Base-by-base conservation (phyloP, 192 early-diverging fungal genomes). In the Pilaira anomala region DNA sequence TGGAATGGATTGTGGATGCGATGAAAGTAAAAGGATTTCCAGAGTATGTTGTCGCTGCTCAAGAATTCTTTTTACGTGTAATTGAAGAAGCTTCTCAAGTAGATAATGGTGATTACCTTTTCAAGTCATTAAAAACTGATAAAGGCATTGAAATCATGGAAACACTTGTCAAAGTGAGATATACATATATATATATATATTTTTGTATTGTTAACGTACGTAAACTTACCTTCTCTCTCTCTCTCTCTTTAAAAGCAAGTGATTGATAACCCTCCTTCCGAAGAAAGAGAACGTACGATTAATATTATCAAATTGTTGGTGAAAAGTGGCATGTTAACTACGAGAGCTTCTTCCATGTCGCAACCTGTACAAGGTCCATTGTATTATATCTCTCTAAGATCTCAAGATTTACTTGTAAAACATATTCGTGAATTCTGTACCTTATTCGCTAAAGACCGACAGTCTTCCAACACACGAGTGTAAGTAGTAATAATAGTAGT, bases 71-170 rank as follows among this genome's bases (percentile, higher is more conserved):
- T 11, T 25, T 73, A 14, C 65, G 71, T 30, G 40, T 63, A 18
- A 57, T 73, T 33, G 71, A 67, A 55, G 71, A 73, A 30, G 46
- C 51, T 0, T 62, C 57, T 13, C 50, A 63, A 7, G 48, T 66
- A 18, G 66, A 73, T 42, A 62, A 73, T 63, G 54, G 65, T 13
- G 60, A 67, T 67, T 11, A 49, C 6, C 22, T 73, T 1, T 42
- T 73, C 16, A 33, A 29, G 28, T 29, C 60, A 11, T 25, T 72
- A 8, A 44, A 62, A 30, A 36, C 60, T 3, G 59, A 65, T 0
- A 41, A 61, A 44, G 70, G 63, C 28, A 18, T 21, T 19, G 48
- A 48, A 1, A 53, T 73, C 12, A 48, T 73, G 19, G 44, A 44
- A 16, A 22, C 54, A 40, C 21, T 73, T 13, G 59, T 63, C 54